Evolutionary conservation across 2,329 filamentous ascomycete species (phyloP), one percentile per base, ranked within the genome.

Genomic region (Cladosporium phlei): DNA sequence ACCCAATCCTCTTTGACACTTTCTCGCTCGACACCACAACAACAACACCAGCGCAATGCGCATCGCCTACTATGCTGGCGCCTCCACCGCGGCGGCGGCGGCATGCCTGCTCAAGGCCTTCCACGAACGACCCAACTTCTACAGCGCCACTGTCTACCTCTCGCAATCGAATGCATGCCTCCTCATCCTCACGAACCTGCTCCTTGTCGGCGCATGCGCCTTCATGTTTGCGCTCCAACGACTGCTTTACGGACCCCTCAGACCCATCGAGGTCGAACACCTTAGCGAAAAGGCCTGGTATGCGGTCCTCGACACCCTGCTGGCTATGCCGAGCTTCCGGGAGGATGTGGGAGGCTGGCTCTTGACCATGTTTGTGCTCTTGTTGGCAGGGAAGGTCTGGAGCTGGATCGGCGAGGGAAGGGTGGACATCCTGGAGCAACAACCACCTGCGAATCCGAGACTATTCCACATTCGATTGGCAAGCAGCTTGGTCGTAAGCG

Each of bases 221-320:
- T 78, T 95, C 58, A 80, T 96, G 53, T 95, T 90, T 68, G 86
- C 82, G 50, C 78, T 98, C 14, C 93, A 96, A 65, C 83, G 89
- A 59, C 74, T 96, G 43, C 88, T 94, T 64, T 98, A 91, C 62
- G 93, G 93, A 51, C 83, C 82, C 14, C 79, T 98, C 17, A 88
- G 94, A 56, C 85, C 89, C 20, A 88, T 95, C 72, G 93, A 98
- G 72, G 86, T 93, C 59, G 94, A 98, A 68, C 91, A 97, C 66
- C 79, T 98, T 11, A 96, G 95, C 64, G 93, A 98, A 68, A 91
- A 91, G 68, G 90, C 87, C 39, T 98, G 94, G 94, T 96, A 96
- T 63, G 91, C 93, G 29, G 87, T 97, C 30, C 95, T 91, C 37
- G 93, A 98, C 71, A 98, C 93, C 54, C 88, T 90, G 62, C 75